These are phyloP conservation scores for Arthrobotrys sphaeroides DNA, from an alignment of 2,329 filamentous ascomycete genomes.

Conservation along the genomic window DNA sequence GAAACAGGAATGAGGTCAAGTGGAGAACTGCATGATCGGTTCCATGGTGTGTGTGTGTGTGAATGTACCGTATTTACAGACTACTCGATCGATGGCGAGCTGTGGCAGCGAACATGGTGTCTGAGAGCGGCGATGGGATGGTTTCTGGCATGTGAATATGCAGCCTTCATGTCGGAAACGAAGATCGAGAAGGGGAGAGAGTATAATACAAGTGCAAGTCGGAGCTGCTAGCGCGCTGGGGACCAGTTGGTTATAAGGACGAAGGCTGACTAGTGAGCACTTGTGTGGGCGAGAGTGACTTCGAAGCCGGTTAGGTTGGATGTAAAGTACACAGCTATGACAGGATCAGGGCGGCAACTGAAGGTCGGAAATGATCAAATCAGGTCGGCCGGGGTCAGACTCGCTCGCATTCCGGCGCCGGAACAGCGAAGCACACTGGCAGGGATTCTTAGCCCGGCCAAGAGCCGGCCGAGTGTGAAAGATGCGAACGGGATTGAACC, in stretches of 20 bases:
- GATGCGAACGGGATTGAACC: conserved; percentile 18
- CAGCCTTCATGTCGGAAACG: conserved; percentile 8
- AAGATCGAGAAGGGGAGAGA: conserved; percentile 2
- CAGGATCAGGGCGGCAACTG: conserved; percentile 47
- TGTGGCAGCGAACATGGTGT: neutral
- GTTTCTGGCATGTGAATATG: conserved; percentile 38
- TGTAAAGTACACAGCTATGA: neutral
- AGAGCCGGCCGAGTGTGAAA: conserved; percentile 12
- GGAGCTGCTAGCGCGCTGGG: neutral
- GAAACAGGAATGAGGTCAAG: conserved; percentile 53
- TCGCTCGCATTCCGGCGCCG: conserved; percentile 48
- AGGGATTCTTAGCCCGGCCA: neutral
- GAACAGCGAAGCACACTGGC: conserved; percentile 43
- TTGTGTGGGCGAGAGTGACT: neutral
- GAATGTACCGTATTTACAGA: conserved; percentile 4
- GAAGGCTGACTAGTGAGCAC: no score
- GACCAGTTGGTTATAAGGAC: neutral
- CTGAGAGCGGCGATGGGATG: conserved; percentile 11
- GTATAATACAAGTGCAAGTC: neutral
- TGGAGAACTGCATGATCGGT: conserved; percentile 38
- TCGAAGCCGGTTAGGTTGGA: neutral
- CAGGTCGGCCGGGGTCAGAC: neutral
- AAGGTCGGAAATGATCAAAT: conserved; percentile 12
- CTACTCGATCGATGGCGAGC: conserved; percentile 3
- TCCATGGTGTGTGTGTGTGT: conserved; percentile 11